Conservation (phyloP, 129 eudicot species). For the Smallanthus sonchifolius region DNA sequence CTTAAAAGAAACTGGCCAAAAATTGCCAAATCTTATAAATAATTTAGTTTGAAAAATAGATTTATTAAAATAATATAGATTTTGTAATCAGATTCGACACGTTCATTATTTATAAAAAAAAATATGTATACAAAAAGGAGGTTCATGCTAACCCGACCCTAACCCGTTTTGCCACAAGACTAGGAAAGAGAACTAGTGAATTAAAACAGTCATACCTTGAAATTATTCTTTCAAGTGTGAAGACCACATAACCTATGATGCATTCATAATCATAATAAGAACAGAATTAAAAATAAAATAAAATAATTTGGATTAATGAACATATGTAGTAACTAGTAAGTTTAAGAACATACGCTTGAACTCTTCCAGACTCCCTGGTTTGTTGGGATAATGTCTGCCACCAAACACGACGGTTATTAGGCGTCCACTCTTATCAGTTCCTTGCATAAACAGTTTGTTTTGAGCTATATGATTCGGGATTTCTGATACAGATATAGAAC, state of each 20-base stretch:
- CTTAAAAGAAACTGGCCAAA: not conserved
- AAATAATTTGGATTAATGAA: not conserved
- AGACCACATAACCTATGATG: constrained; percentile 61
- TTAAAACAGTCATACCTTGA: constrained; percentile 41
- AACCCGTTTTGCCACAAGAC: not conserved
- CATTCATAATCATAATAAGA: not conserved
- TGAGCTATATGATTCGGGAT: constrained; percentile 58
- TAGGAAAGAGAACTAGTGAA: constrained; percentile 10
- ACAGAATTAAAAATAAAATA: not conserved
- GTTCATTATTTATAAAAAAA: not conserved
- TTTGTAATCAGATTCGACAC: not conserved
- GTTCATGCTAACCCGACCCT: not conserved
- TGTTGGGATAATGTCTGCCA: constrained; percentile 44
- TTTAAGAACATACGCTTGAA: constrained; percentile 46
- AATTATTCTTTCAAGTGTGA: constrained; percentile 59
- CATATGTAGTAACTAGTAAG: not conserved
- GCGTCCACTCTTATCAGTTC: constrained; percentile 62
- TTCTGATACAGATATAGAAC: constrained; percentile 52
- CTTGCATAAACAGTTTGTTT: constrained; percentile 67
- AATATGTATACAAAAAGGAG: not conserved
- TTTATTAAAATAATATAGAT: not conserved
- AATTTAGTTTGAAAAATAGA: not conserved
- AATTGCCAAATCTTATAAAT: not conserved
- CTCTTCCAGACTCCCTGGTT: constrained; percentile 54
- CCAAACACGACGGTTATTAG: constrained; percentile 48